Evolutionary conservation across 2,329 filamentous ascomycete genomes (phyloP), one percentile per base, ranked within the genome.

Genomic region (Scopulariopsis brevicaulis): DNA sequence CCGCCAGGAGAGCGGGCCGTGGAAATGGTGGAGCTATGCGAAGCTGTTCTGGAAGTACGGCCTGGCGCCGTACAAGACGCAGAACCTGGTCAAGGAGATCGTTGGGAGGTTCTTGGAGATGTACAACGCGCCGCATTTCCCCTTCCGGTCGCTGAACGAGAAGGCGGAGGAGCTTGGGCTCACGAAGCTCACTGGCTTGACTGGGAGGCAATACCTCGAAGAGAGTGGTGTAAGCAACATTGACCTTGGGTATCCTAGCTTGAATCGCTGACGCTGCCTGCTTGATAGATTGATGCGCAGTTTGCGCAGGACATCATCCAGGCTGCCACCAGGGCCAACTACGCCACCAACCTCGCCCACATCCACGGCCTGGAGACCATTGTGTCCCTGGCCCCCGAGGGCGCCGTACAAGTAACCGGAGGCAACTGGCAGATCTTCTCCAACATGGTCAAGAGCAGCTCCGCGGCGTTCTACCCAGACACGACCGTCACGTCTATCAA

Each of bases 371-470:
- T 99, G 1, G 90, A 95, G 65, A 84, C 92, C 1, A 90, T 96
- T 87, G 87, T 95, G 2, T 93, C 91, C 51, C 90, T 97, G 84
- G 89, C 92, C 2, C 88, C 91, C 0, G 86, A 93, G 56, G 91
- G 90, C 7, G 90, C 92, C 0, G 83, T 91, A 68, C 77, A 87
- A 20, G 81, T 97, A 1, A 71, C 81, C 15, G 91, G 91, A 7
- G 94, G 94, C 1, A 99, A 97, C 70, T 97, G 92, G 91, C 85
- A 83, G 65, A 96, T 99, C 58, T 99, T 99, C 67, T 80, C 86
- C n/a, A 74, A 78, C 52, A 95, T 96, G 87, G 74, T 93, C 1
- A 76, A 81, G 43, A 73, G 76, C 0, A 86, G 89, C 1, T 73
- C 78, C 3, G 84, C 88, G 0, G 70, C 75, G 0, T 63, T 92